Base-by-base conservation (phyloP, 2,329 filamentous ascomycete genomes). In the Curvularia lunata region DNA sequence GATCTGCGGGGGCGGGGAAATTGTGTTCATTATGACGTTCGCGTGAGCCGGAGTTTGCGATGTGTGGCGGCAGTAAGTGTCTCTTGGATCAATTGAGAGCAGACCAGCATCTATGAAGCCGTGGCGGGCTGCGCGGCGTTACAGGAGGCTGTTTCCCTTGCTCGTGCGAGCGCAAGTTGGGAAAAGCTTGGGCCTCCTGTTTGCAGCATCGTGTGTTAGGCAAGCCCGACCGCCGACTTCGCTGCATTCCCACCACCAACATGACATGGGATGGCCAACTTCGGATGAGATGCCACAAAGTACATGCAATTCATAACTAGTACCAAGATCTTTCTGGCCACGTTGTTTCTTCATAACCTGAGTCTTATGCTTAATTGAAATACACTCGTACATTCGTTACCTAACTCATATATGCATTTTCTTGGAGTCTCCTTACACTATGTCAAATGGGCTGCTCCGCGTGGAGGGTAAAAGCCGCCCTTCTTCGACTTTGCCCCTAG, bases 401-500 rank as follows among this genome's bases (percentile, higher is more conserved):
- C 8, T 2, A 18, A 37, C 18, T 37, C 16, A 37, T 37, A 7
- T 1, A 37, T 37, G 9, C 16, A 18, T 18, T 7, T 37, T 34
- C 30, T 34, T 34, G 12, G n/a, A n/a, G n/a, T n/a, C 12, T 34
- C 1, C 30, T 13, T 37, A 3, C 16, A 37, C 6, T 8, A 37
- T 37, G 7, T 9, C 9, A 5, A 37, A 16, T 4, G 0, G 34
- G 34, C 9, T 18, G 34, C 34, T 6, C 8, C 18, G 16, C 13
- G 34, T 18, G 58, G 38, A 10, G 64, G 58, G 21, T 63, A 66
- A 4, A 65, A 23, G n/a, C 63, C 61, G 10, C 64, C 63, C 18
- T 59, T 61, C 18, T 54, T 55, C 25, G 52, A 61, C 32, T 84
- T 84, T 13, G 58, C 63, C 2, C 84, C 84, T 1, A 85, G 70